Evolutionary conservation across 148 eudicot species (phyloP), one percentile per base, ranked within the genome.

Genomic region (Mesembryanthemum crystallinum): DNA sequence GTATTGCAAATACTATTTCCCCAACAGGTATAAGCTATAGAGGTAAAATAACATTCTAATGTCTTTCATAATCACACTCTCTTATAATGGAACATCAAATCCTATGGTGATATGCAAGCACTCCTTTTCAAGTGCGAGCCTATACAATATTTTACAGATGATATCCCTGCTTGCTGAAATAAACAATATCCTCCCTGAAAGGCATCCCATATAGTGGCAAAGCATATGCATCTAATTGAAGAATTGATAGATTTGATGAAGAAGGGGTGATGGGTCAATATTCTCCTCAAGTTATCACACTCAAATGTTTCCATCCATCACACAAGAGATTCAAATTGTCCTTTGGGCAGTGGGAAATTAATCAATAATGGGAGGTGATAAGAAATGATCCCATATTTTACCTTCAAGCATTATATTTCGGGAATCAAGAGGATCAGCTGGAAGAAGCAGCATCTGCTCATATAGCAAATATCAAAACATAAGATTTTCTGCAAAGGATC

Each of bases 341-440:
- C 21, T 55, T 27, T 27, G 17, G 39, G 15, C 18, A 62, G 55
- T 39, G 28, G 15, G 60, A 25, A 65, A 33, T 14, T 37, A 76
- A 10, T 13, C 20, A 64, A 49, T 24, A 15, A 8, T 1, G 32
- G 59, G 1, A 58, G 13, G 24, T n/a, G 43, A 30, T 27, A 54
- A 51, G 57, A 25, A 27, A 76, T 65, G n/a, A 66, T 3, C 29
- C 45, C 66, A 76, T 20, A 61, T n/a, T 60, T 4, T 67, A 96
- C 99, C 99, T 96, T 96, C 98, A 74, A 96, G 89, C 94, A 96
- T 69, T 60, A 96, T 92, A 79, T 96, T 96, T 82, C 98, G 86
- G 58, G 90, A 66, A 89, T 96, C 94, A 69, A 96, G 98, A 73
- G 99, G 99, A 84, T 96, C 98, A 70, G 85, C 88, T 32, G 99